Conservation (phyloP, 1,284 basidiomycete species). For the Pascua guehoae region DNA sequence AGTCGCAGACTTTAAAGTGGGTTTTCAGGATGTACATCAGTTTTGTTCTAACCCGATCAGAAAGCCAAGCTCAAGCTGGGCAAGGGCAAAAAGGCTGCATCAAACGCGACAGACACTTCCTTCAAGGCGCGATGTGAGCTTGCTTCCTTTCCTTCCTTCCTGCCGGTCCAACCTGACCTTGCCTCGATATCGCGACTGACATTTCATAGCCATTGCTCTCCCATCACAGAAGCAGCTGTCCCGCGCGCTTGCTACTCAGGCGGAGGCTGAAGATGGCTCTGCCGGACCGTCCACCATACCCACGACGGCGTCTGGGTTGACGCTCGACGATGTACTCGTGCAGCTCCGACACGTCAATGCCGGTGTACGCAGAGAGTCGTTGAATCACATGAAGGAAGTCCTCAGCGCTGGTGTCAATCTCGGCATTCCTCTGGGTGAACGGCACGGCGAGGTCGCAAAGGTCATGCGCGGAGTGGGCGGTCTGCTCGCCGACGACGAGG, state of each 20-base stretch:
- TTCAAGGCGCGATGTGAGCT: constrained; percentile 83
- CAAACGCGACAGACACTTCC: constrained; percentile 88
- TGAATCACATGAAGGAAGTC: constrained; percentile 77
- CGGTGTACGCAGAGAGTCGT: constrained; percentile 70
- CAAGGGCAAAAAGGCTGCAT: constrained; percentile 78
- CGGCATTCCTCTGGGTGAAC: constrained; percentile 48
- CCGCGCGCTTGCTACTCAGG: constrained; percentile 29
- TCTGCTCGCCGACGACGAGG: constrained; percentile 71
- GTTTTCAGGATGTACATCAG: constrained; percentile 10
- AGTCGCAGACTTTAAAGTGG: constrained; percentile 78
- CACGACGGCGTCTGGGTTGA: constrained; percentile 70
- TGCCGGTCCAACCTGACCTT: constrained; percentile 2
- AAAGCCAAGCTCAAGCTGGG: constrained; percentile 96
- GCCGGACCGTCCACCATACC: constrained; percentile 56
- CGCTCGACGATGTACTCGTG: constrained; percentile 71
- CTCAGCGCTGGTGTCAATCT: constrained; percentile 63
- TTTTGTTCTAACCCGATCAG: constrained; percentile 50
- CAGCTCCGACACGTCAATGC: constrained; percentile 82
- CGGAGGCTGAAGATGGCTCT: constrained; percentile 49
- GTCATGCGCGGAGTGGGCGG: constrained; percentile 67
- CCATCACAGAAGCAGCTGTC: constrained; percentile 65
- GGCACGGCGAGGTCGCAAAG: constrained; percentile 56
- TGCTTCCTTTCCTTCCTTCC: constrained; percentile 6
- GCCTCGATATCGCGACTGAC: neutral
- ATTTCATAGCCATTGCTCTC: constrained; percentile 73